Evolutionary conservation across 78 protist genomes (phyloP), one percentile per base, ranked within the genome.

Genomic region (Neovahlkampfia damariscottae): DNA sequence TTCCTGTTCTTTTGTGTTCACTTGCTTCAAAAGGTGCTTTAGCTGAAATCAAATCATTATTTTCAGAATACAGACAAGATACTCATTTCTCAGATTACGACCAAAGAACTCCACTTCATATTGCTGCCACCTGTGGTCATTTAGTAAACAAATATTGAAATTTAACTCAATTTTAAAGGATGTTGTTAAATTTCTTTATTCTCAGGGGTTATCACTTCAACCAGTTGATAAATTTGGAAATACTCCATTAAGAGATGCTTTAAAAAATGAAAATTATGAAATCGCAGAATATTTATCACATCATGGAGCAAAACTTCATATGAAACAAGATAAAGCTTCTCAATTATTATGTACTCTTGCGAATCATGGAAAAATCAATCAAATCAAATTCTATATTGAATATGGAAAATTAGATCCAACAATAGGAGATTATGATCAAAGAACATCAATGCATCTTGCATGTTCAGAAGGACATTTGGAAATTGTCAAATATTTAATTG

Each of bases 91-190:
- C 19, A 19, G 72, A 69, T 19, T 69, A 69, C 19, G 72, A 69
- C 19, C 67, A 19, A 31, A 19, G 72, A 19, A 31, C 72, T 19
- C 72, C 72, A 69, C 28, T 69, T 19, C 72, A 69, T 19, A 19
- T 69, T n/a, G 72, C 72, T 19, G 72, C 72, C 19, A 30, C 68
- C 28, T 10, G 29, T 19, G 72, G 72, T 69, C 62, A 50, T 50
- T 50, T 50, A n/a, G n/a, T n/a, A n/a, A n/a, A n/a, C n/a, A n/a
- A n/a, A n/a, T n/a, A n/a, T n/a, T n/a, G n/a, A n/a, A n/a, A n/a
- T n/a, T n/a, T n/a, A n/a, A n/a, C n/a, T n/a, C n/a, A n/a, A n/a
- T n/a, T n/a, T 50, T 50, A 19, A 50, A 50, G 19, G 62, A 50
- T 19, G 62, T 50, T 19, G 62, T 50, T 19, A 19, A 50, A 50